phyloP scores from a whole-genome alignment of 2,329 filamentous ascomycete genomes.

The Sporothrix schenckii region DNA sequence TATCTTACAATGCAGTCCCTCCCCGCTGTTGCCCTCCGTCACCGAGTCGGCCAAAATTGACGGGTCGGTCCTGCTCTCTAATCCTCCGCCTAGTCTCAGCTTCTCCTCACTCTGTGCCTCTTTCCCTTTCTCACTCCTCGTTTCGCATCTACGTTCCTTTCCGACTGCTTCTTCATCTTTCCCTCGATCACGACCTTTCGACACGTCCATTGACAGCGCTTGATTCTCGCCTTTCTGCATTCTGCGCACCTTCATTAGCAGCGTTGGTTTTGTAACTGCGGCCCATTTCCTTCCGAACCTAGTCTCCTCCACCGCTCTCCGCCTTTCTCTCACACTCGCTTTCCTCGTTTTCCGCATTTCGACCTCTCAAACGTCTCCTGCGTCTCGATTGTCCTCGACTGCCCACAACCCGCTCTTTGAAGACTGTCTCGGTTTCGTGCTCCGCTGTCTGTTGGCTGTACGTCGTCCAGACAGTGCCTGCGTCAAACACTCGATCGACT shows the following conservation, averaged over 20 bases:
- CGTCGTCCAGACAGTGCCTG: not conserved
- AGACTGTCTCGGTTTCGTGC: not conserved
- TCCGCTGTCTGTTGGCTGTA: not conserved
- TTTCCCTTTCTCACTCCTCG: not conserved
- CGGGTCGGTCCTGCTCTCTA: conserved; percentile 20
- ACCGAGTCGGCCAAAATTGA: conserved; percentile 22
- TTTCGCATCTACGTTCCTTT: not conserved
- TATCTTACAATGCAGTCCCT: not conserved
- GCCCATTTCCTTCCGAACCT: conserved; percentile 1
- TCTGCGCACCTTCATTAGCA: conserved; percentile 11
- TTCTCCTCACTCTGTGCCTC: conserved; percentile 5
- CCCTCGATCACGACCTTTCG: conserved; percentile 13
- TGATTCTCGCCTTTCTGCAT: conserved; percentile 1
- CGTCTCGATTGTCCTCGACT: not conserved
- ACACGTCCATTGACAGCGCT: not conserved
- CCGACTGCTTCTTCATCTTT: not conserved
- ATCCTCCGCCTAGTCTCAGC: conserved; percentile 9
- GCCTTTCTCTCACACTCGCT: conserved; percentile 13
- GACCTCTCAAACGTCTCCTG: not conserved
- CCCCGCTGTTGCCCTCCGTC: not conserved
- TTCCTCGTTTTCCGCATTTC: conserved; percentile 16
- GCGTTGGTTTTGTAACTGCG: conserved; percentile 18
- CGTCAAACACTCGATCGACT: not conserved
- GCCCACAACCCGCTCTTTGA: conserved; percentile 1
- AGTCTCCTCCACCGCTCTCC: conserved; percentile 16